Conservation (phyloP, 23 red algal genomes). For the Pyropia yezoensis region DNA sequence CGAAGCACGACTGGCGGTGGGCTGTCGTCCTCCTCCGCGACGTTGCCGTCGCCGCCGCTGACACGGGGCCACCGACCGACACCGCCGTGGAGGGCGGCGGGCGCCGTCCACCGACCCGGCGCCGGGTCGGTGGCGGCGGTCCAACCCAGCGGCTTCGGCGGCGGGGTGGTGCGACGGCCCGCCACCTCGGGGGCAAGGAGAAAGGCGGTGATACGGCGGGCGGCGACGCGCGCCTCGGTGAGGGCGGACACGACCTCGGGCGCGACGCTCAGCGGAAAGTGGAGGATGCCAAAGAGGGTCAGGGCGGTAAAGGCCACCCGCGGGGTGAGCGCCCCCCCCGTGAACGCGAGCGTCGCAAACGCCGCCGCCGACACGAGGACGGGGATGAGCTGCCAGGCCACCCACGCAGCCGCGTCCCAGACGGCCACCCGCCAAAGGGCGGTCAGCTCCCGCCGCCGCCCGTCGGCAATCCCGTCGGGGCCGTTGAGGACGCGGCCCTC, state of each 20-base stretch:
- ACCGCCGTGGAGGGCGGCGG: not conserved
- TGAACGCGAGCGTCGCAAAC: constrained; percentile 36
- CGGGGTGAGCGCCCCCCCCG: constrained; percentile 31
- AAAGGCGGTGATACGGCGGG: constrained; percentile 41
- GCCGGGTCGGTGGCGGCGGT: not conserved
- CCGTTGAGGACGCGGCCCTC: not conserved
- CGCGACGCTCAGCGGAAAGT: constrained; percentile 74
- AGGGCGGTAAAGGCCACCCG: constrained; percentile 67
- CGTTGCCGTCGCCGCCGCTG: not conserved
- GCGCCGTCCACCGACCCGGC: no score
- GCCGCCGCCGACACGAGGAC: constrained; percentile 21
- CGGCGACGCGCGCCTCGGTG: constrained; percentile 26
- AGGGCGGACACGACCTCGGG: constrained; percentile 45
- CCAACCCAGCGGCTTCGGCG: not conserved
- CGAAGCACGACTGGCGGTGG: constrained; percentile 14
- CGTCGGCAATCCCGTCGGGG: constrained; percentile 1
- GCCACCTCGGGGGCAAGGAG: constrained; percentile 31
- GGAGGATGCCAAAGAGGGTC: constrained; percentile 75
- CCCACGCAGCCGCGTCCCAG: constrained; percentile 4
- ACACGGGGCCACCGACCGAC: not conserved
- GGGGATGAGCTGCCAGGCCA: not conserved
- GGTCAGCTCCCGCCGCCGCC: constrained; percentile 17
- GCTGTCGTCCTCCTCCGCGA: constrained; percentile 3
- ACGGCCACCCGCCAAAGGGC: constrained; percentile 6
- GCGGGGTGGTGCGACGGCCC: not conserved